These are phyloP conservation scores for Trametes maxima DNA, from an alignment of 768 basidiomycete species.

Conservation along the genomic window DNA sequence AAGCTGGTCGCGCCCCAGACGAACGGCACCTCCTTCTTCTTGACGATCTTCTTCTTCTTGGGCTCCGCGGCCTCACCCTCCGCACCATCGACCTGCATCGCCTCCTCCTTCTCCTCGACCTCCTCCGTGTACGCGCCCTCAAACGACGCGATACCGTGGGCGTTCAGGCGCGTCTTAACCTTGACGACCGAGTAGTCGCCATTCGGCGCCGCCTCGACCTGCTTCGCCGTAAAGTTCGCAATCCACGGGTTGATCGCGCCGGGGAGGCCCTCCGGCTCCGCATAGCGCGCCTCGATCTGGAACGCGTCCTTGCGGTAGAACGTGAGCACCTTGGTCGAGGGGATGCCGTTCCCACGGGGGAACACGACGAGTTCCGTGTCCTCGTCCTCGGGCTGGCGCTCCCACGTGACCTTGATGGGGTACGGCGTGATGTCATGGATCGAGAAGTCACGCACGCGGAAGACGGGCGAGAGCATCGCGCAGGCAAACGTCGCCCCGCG, in stretches of 20 bases:
- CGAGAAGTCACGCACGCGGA: slow-evolving; percentile 96
- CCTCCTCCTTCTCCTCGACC: slow-evolving; percentile 74
- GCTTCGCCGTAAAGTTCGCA: slow-evolving; percentile 78
- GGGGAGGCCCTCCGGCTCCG: slow-evolving; percentile 70
- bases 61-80: slow-evolving; percentile 44
- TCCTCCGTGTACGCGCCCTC: slow-evolving; percentile 8
- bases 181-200: slow-evolving; percentile 85
- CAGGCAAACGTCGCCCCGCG: slow-evolving; percentile 97
- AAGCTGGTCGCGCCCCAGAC: slow-evolving; percentile 65
- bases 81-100: slow-evolving; percentile 62
- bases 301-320: slow-evolving; percentile 92
- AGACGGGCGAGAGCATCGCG: slow-evolving; percentile 95
- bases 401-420: slow-evolving; percentile 92
- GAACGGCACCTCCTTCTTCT: slow-evolving; percentile 82
- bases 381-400: slow-evolving; percentile 72
- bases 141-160: slow-evolving; percentile 1
- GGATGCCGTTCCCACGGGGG: slow-evolving; percentile 80
- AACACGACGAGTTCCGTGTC: slow-evolving; percentile 93
- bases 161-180: slow-evolving; percentile 47
- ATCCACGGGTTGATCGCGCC: slow-evolving; percentile 86
- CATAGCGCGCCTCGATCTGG: slow-evolving; percentile 85
- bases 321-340: slow-evolving; percentile 93
- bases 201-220: slow-evolving; percentile 64
- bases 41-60: slow-evolving; percentile 86
- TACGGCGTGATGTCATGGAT: slow-evolving; percentile 85